phyloP scores from a whole-genome alignment of 208 protist genomes.

The Spongospora subterranea region DNA sequence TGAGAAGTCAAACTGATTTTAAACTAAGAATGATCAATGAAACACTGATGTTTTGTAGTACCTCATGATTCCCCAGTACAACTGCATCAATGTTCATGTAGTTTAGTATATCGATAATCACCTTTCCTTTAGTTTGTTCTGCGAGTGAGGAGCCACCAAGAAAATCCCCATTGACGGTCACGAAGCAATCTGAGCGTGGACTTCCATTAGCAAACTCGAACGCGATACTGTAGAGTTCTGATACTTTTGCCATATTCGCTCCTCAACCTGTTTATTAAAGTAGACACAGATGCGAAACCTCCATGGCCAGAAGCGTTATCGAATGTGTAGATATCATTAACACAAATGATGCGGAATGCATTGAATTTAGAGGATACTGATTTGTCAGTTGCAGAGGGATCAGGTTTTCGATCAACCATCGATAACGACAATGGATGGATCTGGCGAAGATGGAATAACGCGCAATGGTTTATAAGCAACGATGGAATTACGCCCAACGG shows the following conservation, averaged over 20 bases:
- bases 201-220: neutral
- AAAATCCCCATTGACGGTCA: constrained; percentile 46
- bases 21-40: neutral
- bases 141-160: constrained; percentile 7
- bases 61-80: constrained; percentile 43
- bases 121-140: constrained; percentile 35
- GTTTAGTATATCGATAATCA: constrained; percentile 52
- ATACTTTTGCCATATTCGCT: neutral
- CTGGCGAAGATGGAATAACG: no score
- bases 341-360: neutral
- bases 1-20: constrained; percentile 34
- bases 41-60: neutral
- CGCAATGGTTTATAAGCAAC: no score
- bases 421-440: no score
- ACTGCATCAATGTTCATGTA: constrained; percentile 42
- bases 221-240: neutral
- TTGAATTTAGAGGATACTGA: no score
- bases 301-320: constrained; percentile 24
- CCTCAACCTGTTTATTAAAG: neutral
- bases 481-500: no score
- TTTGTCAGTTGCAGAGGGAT: no score
- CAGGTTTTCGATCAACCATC: no score
- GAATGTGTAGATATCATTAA: constrained; percentile 52
- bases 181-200: constrained; percentile 13
- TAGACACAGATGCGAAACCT: neutral